Base-by-base conservation (phyloP, 805 yeast genomes). In the Danielia oregonensis region DNA sequence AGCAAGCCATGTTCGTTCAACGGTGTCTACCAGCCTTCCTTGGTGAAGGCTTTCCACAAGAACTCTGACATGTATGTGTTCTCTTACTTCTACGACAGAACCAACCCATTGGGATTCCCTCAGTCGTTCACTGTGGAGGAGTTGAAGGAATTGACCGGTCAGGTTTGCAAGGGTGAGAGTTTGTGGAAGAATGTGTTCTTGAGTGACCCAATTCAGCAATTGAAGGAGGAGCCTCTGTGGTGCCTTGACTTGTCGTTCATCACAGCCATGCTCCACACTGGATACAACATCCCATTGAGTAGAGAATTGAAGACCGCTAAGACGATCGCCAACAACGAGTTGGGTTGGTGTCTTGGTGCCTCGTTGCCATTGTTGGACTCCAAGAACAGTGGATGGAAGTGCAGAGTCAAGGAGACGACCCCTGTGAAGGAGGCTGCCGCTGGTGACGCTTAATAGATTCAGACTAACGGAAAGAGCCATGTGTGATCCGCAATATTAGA, bases 291-390 rank as follows among this genome's bases (percentile, higher is more conserved):
- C 45, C 96, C 97, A 42, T 73, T 86, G 39, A 70, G 74, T 46
- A 79, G 97, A 59, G 97, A 91, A 62, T 78, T 93, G 48, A 85
- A 78, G 60, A 93, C 96, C 5, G 97, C 97, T 6, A 80, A 87
- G 68, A 88, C 78, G 57, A 86, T 93, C 49, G 83, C 79, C 33
- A 78, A 79, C 54, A 88, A 86, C 52, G 98, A 93, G 65, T 72
- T 93, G 33, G 99, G 98, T 22, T 93, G 99, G 99, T 93, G 97
- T 69, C 70, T 93, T 37, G 99, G 99, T 50, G 98, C 97, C 2
- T 86, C 97, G 2, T 73, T 93, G 50, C 97, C 97, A 6, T 67
- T 93, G 49, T 70, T 93, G 48, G 93, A 85, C 43, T 68, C 71
- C 41, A 63, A 58, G 29, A 63, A 50, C 29, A 63, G 76, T 14